These are phyloP conservation scores for Athelia psychrophila DNA, from an alignment of 1,284 basidiomycete genomes.

Conservation along the genomic window DNA sequence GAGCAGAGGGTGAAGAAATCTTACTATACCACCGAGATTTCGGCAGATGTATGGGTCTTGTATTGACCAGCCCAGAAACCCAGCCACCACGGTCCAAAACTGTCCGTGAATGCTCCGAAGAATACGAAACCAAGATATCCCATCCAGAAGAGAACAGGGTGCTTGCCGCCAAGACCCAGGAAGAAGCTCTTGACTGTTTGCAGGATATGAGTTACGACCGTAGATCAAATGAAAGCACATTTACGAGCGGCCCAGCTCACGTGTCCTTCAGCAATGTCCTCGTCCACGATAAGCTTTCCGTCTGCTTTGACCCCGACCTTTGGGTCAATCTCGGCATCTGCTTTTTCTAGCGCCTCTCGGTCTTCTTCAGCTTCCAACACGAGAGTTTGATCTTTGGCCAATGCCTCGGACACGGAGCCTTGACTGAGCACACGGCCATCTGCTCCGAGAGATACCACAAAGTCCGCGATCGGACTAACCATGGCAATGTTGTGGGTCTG, in stretches of 20 bases:
- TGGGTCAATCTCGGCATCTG: constrained; percentile 37
- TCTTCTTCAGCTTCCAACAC: constrained; percentile 38
- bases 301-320: constrained; percentile 35
- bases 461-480: constrained; percentile 58
- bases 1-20: constrained; percentile 14
- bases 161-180: constrained; percentile 18
- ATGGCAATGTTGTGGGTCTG: constrained; percentile 75
- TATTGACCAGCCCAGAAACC: constrained; percentile 61
- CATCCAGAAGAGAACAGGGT: constrained; percentile 17
- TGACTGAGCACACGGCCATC: constrained; percentile 50
- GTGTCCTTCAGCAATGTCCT: constrained; percentile 59
- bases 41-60: constrained; percentile 29
- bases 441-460: constrained; percentile 51
- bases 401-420: constrained; percentile 42
- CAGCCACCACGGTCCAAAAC: constrained; percentile 53
- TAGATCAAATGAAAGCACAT: constrained; percentile 7
- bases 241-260: constrained; percentile 36
- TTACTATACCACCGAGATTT: constrained; percentile 38
- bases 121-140: constrained; percentile 23
- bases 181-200: constrained; percentile 27
- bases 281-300: constrained; percentile 67
- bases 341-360: constrained; percentile 36
- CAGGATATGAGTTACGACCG: constrained; percentile 5
- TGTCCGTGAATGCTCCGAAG: constrained; percentile 21
- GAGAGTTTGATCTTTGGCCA: constrained; percentile 38